These are phyloP conservation scores for Aspergillus amoenus DNA, from an alignment of 2,329 filamentous ascomycete species.

Conservation along the genomic window DNA sequence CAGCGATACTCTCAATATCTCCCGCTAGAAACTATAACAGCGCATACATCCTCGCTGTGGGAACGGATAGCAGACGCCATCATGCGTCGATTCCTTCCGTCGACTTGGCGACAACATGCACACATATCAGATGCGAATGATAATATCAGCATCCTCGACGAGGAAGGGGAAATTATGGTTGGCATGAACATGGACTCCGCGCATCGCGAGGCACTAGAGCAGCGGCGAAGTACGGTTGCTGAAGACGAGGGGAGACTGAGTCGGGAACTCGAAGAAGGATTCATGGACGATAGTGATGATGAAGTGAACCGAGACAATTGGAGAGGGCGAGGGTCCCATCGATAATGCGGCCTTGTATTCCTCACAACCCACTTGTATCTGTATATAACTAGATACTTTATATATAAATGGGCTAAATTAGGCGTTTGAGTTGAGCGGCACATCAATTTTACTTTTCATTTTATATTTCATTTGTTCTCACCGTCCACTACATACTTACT, in stretches of 20 bases:
- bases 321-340: conserved; percentile 28
- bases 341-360: conserved; percentile 13
- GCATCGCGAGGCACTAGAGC: conserved; percentile 44
- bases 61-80: conserved; percentile 43
- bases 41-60: conserved; percentile 56
- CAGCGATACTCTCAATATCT: conserved; percentile 73
- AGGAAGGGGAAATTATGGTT: conserved; percentile 59
- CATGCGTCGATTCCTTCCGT: conserved; percentile 46
- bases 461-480: background rate
- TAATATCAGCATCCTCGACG: conserved; percentile 63
- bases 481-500: background rate
- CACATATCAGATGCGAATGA: conserved; percentile 46
- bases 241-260: conserved; percentile 61
- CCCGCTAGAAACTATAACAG: conserved; percentile 58
- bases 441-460: background rate
- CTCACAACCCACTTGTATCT: background rate
- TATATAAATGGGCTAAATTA: background rate
- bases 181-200: conserved; percentile 55
- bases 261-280: conserved; percentile 75
- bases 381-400: background rate
- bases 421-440: background rate
- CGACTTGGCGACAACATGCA: conserved; percentile 48
- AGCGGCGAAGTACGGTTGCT: conserved; percentile 44
- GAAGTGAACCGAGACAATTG: conserved; percentile 36
- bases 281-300: conserved; percentile 71